Evolutionary conservation across 768 basidiomycete species (phyloP).

Genomic region (Clathrus columnatus): DNA sequence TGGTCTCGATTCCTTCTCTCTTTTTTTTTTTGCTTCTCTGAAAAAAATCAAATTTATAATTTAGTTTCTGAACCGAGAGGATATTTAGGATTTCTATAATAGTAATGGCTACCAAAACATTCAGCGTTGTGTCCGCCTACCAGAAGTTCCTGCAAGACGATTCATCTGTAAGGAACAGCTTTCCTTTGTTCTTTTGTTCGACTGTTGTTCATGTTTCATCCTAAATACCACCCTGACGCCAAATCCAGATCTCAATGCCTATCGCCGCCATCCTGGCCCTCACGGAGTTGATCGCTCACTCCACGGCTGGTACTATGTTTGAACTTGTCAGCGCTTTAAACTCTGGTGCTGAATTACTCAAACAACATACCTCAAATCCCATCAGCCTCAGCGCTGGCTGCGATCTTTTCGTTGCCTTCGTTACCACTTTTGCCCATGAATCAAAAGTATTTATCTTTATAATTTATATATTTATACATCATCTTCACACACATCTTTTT

Average conservation of each 20-base stretch:
- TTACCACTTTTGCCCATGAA: slow-evolving; percentile 76
- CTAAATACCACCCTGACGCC: slow-evolving; percentile 10
- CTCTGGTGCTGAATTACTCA: slow-evolving; percentile 59
- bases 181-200: not conserved
- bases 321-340: slow-evolving; percentile 84
- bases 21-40: not conserved
- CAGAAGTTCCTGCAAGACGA: slow-evolving; percentile 45
- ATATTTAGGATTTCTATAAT: too few relatives aligned
- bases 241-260: slow-evolving; percentile 60
- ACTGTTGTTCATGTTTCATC: not conserved
- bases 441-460: slow-evolving; percentile 47
- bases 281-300: slow-evolving; percentile 71
- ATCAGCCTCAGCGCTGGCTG: slow-evolving; percentile 85
- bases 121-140: slow-evolving; percentile 48
- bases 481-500: slow-evolving; percentile 5
- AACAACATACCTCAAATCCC: slow-evolving; percentile 57
- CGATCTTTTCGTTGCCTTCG: slow-evolving; percentile 84
- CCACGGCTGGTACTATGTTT: slow-evolving; percentile 84
- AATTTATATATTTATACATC: not conserved
- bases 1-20: not conserved
- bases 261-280: slow-evolving; percentile 84
- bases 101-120: slow-evolving; percentile 19
- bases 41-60: not conserved
- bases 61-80: too few relatives aligned
- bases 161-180: slow-evolving; percentile 38